phyloP scores from a whole-genome alignment of 2,329 filamentous ascomycete genomes.

The Alternaria rosae region DNA sequence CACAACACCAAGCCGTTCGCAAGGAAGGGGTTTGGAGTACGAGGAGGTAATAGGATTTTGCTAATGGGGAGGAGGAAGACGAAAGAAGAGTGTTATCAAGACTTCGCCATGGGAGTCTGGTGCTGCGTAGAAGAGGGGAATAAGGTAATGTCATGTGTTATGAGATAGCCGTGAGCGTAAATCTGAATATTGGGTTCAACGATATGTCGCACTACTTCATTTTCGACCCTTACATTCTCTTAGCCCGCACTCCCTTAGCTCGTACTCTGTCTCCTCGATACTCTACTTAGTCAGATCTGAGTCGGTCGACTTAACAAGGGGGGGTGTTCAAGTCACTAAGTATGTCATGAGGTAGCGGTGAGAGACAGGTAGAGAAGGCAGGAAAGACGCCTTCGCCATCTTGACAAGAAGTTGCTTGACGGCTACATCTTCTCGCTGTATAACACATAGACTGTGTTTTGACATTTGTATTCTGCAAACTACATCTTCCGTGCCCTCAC shows the following conservation, averaged over 20 bases:
- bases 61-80: neutral
- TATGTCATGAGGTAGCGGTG: neutral
- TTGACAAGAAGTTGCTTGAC: neutral
- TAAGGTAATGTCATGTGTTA: too few relatives aligned
- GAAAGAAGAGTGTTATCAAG: neutral
- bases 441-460: neutral
- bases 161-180: too few relatives aligned
- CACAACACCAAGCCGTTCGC: neutral
- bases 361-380: neutral
- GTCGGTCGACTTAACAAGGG: too few relatives aligned
- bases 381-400: neutral
- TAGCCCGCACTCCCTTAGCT: too few relatives aligned
- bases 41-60: constrained; percentile 3
- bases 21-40: neutral
- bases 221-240: too few relatives aligned
- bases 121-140: too few relatives aligned
- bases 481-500: neutral
- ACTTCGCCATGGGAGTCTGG: neutral
- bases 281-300: too few relatives aligned
- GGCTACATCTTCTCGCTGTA: neutral
- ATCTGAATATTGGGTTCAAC: too few relatives aligned
- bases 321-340: too few relatives aligned
- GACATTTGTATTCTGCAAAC: neutral
- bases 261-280: too few relatives aligned
- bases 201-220: too few relatives aligned